Base-by-base conservation (phyloP, 305 asterid species). In the Fraxinus floribunda region DNA sequence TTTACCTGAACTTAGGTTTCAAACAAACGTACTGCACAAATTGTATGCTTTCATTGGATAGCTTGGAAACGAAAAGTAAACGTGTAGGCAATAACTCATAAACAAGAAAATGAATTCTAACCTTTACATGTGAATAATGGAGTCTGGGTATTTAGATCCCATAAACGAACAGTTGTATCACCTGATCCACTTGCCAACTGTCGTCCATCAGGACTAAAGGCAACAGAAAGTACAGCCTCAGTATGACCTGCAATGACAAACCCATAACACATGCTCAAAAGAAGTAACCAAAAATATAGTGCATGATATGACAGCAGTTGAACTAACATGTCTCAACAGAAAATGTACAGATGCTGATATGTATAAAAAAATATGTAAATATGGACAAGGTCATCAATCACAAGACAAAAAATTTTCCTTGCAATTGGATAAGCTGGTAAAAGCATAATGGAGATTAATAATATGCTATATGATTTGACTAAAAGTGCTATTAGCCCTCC, bases 151-250 rank as follows among this genome's bases (percentile, higher is more conserved):
- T 84, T 91, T 77, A 95, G 91, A 89, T 95, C 98, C 99, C 99
- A 95, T 46, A 95, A 87, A 57, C 97, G 99, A 79, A 95, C 97
- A 79, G 97, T 93, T 52, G 99, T 94, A 86, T 95, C 99, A 84
- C 98, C 99, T 29, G 99, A 95, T 66, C 98, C 98, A 91, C 99
- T 94, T 30, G 99, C 99, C 86, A 95, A 86, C 16, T 92, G 94
- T 62, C 86, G 91, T 76, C 99, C 97, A 87, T 95, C 98, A 77
- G 98, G 98, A 85, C 98, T 95, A 86, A 95, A 95, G 78, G 97
- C 87, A 86, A 95, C 99, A 13, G 99, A 90, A 86, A 95, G 99
- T 81, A 95, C 98, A 83, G 97, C 97, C 88, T 94, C 98, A 11
- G 89, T 86, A 71, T 95, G 99, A 86, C 99, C 98, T 94, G 87